Evolutionary conservation across 2,329 filamentous ascomycete genomes (phyloP).

Genomic region (Cladosporium halotolerans): DNA sequence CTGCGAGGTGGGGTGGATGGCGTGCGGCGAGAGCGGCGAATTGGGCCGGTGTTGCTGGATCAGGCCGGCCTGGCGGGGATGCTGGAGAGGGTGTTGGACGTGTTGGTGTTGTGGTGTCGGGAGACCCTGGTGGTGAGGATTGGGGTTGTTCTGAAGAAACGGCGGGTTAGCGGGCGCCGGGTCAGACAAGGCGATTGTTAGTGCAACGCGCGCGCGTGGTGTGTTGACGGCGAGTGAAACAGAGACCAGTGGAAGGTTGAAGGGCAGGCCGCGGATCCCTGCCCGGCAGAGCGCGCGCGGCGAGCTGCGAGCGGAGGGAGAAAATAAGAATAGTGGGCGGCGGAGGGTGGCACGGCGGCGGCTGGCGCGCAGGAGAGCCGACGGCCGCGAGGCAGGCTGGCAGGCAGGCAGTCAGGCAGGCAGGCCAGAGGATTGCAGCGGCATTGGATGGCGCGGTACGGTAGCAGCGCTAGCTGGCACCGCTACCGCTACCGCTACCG

Average conservation of each 20-base stretch:
- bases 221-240: constrained; percentile 2
- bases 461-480: neutral
- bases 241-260: constrained; percentile 4
- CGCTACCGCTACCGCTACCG: neutral
- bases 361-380: neutral
- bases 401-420: neutral
- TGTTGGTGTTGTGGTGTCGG: constrained; percentile 43
- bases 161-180: constrained; percentile 7
- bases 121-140: constrained; percentile 57
- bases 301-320: neutral
- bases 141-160: constrained; percentile 12
- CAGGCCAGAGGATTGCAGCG: neutral
- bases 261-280: neutral
- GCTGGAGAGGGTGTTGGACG: constrained; percentile 57
- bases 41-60: constrained; percentile 63
- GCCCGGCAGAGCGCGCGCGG: neutral
- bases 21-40: constrained; percentile 44
- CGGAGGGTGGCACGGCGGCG: constrained; percentile 5
- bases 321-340: neutral
- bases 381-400: neutral
- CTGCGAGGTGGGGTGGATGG: constrained; percentile 9
- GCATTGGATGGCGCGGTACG: too few species aligned
- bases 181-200: constrained; percentile 6
- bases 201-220: constrained; percentile 10
- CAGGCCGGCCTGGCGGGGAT: constrained; percentile 65